Evolutionary conservation across 352 stramenopile species (phyloP).

Genomic region (Pythium periplocum): DNA sequence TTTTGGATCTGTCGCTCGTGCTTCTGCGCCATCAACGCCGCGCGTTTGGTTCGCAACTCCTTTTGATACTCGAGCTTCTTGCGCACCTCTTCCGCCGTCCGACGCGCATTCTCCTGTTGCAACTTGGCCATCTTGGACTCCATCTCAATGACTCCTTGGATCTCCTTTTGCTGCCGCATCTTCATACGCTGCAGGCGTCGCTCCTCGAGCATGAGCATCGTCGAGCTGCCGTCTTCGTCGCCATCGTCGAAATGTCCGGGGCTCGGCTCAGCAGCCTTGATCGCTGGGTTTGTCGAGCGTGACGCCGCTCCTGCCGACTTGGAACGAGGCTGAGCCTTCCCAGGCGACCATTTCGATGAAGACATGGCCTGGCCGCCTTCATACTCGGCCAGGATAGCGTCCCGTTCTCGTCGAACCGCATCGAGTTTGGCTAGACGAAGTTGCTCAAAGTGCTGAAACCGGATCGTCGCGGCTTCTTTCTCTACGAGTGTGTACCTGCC

Average conservation of each 20-base stretch:
- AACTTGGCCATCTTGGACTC: conserved; percentile 65
- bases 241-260: not conserved
- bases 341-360: conserved; percentile 3
- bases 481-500: conserved; percentile 62
- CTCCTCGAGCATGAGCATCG: conserved; percentile 61
- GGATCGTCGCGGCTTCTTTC: conserved; percentile 64
- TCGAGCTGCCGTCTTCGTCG: conserved; percentile 30
- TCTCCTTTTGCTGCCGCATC: conserved; percentile 60
- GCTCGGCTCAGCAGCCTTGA: conserved; percentile 10
- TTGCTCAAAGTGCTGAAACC: conserved; percentile 70
- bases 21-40: conserved; percentile 46
- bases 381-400: conserved; percentile 34
- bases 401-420: conserved; percentile 43
- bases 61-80: conserved; percentile 58
- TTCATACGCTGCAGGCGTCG: conserved; percentile 61
- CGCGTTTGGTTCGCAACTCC: conserved; percentile 36
- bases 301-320: too few relatives aligned
- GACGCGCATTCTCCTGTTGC: conserved; percentile 53
- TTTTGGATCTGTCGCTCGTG: conserved; percentile 55
- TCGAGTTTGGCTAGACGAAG: conserved; percentile 58
- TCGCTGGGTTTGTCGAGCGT: too few relatives aligned
- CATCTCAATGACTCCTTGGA: conserved; percentile 73
- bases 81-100: conserved; percentile 41
- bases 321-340: conserved; percentile 1
- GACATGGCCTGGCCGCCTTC: conserved; percentile 9